These are phyloP conservation scores for Aspergillus leporis DNA, from an alignment of 495 filamentous ascomycete genomes.

Conservation along the genomic window DNA sequence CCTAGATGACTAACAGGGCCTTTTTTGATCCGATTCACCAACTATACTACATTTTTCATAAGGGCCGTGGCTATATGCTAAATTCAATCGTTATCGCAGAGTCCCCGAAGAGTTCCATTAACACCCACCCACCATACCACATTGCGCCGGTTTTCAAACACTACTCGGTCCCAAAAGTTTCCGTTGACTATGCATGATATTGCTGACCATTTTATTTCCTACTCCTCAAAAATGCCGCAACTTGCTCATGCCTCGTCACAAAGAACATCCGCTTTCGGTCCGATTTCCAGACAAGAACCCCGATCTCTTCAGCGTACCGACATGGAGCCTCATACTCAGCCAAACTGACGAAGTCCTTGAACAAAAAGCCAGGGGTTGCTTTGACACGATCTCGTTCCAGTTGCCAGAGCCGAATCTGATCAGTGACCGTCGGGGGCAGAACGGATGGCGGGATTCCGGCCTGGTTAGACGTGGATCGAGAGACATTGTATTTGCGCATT, in stretches of 20 bases:
- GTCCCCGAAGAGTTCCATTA: background rate
- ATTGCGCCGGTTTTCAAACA: background rate
- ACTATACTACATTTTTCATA: background rate
- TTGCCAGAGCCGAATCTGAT: slow-evolving; percentile 97
- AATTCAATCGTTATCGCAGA: background rate
- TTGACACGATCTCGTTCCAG: slow-evolving; percentile 93
- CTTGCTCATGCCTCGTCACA: slow-evolving; percentile 80
- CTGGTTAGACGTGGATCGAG: slow-evolving; percentile 43
- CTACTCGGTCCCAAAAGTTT: background rate
- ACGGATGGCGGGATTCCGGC: slow-evolving; percentile 53
- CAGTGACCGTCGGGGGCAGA: slow-evolving; percentile 91
- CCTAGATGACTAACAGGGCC: background rate
- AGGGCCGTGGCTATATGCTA: background rate
- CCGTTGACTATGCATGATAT: background rate
- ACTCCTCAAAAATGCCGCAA: slow-evolving; percentile 74
- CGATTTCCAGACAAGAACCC: slow-evolving; percentile 86
- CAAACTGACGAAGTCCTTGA: slow-evolving; percentile 78
- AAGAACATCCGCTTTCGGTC: slow-evolving; percentile 81
- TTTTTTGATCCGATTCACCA: background rate
- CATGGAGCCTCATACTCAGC: slow-evolving; percentile 76
- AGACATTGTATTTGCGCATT: slow-evolving; percentile 66
- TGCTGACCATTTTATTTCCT: slow-evolving; percentile 32
- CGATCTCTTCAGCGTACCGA: slow-evolving; percentile 84
- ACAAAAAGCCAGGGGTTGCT: slow-evolving; percentile 76
- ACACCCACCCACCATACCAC: slow-evolving; percentile 2